Base-by-base conservation (phyloP, 768 basidiomycete species). In the Tricholoma sp. region DNA sequence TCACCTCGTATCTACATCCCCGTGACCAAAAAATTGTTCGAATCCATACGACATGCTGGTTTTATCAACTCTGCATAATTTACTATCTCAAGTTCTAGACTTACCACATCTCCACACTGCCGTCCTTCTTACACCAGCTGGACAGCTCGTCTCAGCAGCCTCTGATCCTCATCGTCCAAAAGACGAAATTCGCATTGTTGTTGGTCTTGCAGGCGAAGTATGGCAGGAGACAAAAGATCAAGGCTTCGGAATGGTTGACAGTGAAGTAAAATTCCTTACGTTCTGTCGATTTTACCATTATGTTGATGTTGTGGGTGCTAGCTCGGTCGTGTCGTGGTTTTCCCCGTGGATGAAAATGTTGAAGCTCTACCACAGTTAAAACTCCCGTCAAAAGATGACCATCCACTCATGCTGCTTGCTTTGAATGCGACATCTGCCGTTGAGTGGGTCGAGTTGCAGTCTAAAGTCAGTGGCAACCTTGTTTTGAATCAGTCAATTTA, bases 171-270 rank as follows among this genome's bases (percentile, higher is more conserved):
- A 70, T 24, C 74, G 81, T 52, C 69, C 83, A 24, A 91, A 90
- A 71, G 89, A 91, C 63, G 84, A 88, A 53, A 79, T 91, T 47
- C 81, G 86, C 54, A 81, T 91, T 43, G 73, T 86, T 24, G 86
- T 85, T 7, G 89, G 89, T 14, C 71, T 92, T 29, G 82, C 83
- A 41, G 82, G 83, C 9, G 89, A 91, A 68, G 76, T 89, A 32
- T 92, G 90, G 89, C 83, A 83, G 52, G 89, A 91, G 70, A 88
- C 84, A 24, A 78, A 75, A 58, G 83, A 81, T 21, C 77, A 84
- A 47, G 84, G 82, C 9, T 74, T 77, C 46, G 88, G 86, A 16
- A 87, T 86, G 83, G 85, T 84, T 3, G 89, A 91, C 58, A 85
- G 85, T 67, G 89, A 91, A 80, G 89, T 89, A 62, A 63, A 76